Conservation (phyloP, 2,329 filamentous ascomycete genomes). For the Amauroascus verrucosus region DNA sequence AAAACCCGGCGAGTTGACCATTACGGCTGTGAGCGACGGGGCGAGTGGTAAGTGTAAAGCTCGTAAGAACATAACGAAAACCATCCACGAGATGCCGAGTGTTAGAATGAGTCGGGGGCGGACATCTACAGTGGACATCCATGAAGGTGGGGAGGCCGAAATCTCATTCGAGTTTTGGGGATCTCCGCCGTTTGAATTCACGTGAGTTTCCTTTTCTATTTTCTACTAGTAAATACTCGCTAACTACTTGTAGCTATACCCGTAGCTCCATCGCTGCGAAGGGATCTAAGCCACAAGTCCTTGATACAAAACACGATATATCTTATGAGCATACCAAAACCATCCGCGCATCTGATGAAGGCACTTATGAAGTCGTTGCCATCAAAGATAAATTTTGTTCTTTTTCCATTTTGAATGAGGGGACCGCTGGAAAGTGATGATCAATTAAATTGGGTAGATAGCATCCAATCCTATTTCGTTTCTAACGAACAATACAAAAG, state of each 20-base stretch:
- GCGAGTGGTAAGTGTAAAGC: conserved; percentile 75
- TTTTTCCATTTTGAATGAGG: conserved; percentile 61
- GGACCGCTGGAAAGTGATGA: conserved; percentile 26
- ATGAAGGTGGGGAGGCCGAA: conserved; percentile 89
- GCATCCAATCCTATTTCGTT: not conserved
- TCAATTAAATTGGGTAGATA: not conserved
- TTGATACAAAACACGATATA: conserved; percentile 84
- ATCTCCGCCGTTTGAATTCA: conserved; percentile 93
- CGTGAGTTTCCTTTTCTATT: conserved; percentile 35
- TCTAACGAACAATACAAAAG: not conserved
- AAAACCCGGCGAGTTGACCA: conserved; percentile 75
- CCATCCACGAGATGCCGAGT: conserved; percentile 83
- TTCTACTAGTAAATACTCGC: not conserved
- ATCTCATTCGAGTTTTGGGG: conserved; percentile 94
- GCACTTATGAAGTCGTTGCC: conserved; percentile 91
- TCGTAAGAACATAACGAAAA: conserved; percentile 64
- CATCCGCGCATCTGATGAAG: conserved; percentile 80
- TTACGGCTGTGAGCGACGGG: conserved; percentile 77
- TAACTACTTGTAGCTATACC: conserved; percentile 51
- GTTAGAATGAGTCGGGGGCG: conserved; percentile 81
- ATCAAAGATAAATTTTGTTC: conserved; percentile 91
- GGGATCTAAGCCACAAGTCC: conserved; percentile 64
- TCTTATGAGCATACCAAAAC: conserved; percentile 73
- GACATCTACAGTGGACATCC: conserved; percentile 77
- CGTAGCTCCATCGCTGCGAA: conserved; percentile 74